Percentiles rank a stretch among this genome's conserved stretches.
Conservation (phyloP, 140 eudicot species). For the Bidens hawaiensis region DNA sequence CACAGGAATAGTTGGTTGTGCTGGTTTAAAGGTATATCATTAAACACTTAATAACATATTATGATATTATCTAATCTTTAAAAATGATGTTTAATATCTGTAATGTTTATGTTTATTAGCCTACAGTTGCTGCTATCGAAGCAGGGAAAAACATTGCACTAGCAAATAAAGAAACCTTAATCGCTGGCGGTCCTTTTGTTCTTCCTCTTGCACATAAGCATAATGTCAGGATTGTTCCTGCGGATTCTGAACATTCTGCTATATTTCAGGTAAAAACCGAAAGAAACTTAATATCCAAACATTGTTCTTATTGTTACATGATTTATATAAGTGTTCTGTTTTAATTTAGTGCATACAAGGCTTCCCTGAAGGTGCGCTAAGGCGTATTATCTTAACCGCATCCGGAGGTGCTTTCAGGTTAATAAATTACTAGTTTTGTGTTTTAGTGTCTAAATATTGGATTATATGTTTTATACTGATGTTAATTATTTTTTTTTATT, state of each 20-base stretch:
- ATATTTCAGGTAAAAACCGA: constrained; percentile 74
- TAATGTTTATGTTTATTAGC: constrained; percentile 41
- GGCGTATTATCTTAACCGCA: constrained; percentile 94
- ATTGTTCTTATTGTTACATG: not conserved
- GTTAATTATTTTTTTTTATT: constrained; percentile 7
- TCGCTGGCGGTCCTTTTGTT: constrained; percentile 99
- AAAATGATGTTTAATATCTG: not conserved
- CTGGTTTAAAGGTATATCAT: constrained; percentile 80
- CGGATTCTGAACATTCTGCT: constrained; percentile 99
- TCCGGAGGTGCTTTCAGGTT: constrained; percentile 99
- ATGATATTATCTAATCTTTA: not conserved
- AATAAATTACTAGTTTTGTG: not conserved
- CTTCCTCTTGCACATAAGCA: constrained; percentile 98
- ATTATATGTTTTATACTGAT: not conserved
- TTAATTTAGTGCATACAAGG: constrained; percentile 90
- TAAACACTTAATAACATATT: not conserved
- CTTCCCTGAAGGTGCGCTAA: constrained; percentile 87
- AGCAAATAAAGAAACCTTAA: constrained; percentile 96
- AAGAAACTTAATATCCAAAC: not conserved
- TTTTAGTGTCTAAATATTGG: not conserved
- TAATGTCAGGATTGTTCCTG: constrained; percentile 97
- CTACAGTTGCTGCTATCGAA: constrained; percentile 99
- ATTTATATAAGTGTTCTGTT: constrained; percentile 15
- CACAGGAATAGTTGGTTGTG: constrained; percentile 98
- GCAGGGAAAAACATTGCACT: constrained; percentile 96